Evolutionary conservation across 1,284 basidiomycete genomes (phyloP), one percentile per base, ranked within the genome.

Genomic region (Sphagnurus paluster): DNA sequence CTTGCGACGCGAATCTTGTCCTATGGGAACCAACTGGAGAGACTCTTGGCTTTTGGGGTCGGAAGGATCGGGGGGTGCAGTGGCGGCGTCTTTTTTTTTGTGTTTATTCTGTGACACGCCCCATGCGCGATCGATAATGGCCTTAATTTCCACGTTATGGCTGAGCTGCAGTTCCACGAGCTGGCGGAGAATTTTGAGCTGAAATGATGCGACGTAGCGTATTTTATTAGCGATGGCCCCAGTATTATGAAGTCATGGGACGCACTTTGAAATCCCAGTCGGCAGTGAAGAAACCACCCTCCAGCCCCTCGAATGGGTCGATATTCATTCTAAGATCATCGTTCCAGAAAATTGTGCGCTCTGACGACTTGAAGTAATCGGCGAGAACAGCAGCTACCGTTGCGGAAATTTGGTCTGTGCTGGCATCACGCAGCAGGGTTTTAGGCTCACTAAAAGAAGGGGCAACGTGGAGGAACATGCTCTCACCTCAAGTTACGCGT

Each of bases 401-500:
- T 14, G 77, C 72, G 29, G 86, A 85, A 61, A 90, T 84, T 63
- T 85, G 82, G 73, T 89, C 87, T 58, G 77, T 72, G 65, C 87
- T 89, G 61, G 48, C 58, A 56, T 50, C 61, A 59, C 57, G 49
- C 57, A 64, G 48, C 61, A 54, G 48, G 60, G 59, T 61, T 60
- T 70, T 61, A 71, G 59, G 50, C 59, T 58, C 57, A 56, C 49
- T 60, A 63, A 63, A 47, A 44, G 56, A 48, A 47, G 56, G 55
- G 34, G 47, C 54, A 56, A 59, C 48, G 54, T 55, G 58, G 53
- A 48, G 44, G 43, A 62, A 59, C 60, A 64, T 63, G 64, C 61
- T 62, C 80, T 68, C 68, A 88, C 88, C 82, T 87, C 65, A 87
- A 74, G 73, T 90, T 90, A 82, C 87, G 85, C 80, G 87, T 84